A percentile compares a stretch with the other conserved stretches of the same genome.
phyloP scores from a whole-genome alignment of 495 filamentous ascomycete genomes.

The Xylaria sp. region DNA sequence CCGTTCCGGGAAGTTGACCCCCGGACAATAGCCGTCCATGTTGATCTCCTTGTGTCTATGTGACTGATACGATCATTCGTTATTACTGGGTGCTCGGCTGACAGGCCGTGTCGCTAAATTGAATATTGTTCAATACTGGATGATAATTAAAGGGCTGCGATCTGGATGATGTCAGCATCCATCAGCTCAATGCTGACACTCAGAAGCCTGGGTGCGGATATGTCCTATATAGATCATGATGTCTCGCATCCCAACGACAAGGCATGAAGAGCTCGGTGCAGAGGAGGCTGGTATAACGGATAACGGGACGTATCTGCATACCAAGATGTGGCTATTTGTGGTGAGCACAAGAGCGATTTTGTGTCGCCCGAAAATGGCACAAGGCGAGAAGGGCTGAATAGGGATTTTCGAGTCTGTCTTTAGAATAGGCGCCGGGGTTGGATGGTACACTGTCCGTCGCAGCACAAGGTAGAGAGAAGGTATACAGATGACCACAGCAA shows the following conservation, averaged over 20 bases:
- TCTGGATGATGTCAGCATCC: slow-evolving; percentile 20
- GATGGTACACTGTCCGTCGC: not conserved
- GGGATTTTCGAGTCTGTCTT: not conserved
- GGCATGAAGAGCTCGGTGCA: not conserved
- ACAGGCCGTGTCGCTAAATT: slow-evolving; percentile 6
- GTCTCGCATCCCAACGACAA: not conserved
- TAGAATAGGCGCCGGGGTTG: slow-evolving; percentile 13
- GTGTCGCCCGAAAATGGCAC: slow-evolving; percentile 7
- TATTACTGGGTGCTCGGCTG: slow-evolving; percentile 8
- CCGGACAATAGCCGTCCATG: slow-evolving; percentile 50
- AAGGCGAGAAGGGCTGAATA: not conserved
- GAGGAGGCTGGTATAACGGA: slow-evolving; percentile 18
- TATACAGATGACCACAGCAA: slow-evolving; percentile 13
- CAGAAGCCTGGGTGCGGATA: not conserved
- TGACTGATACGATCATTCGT: slow-evolving; percentile 19
- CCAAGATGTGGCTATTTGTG: not conserved
- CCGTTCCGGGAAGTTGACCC: slow-evolving; percentile 53
- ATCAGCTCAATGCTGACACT: not conserved
- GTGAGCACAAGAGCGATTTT: slow-evolving; percentile 16
- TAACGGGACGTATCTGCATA: slow-evolving; percentile 8
- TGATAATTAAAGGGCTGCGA: not conserved
- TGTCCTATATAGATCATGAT: not conserved
- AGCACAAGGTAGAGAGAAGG: not conserved
- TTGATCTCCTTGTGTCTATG: not conserved
- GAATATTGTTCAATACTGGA: not conserved